Conservation (phyloP, 2,329 filamentous ascomycete species). For the Westerdykella aurantiaca region DNA sequence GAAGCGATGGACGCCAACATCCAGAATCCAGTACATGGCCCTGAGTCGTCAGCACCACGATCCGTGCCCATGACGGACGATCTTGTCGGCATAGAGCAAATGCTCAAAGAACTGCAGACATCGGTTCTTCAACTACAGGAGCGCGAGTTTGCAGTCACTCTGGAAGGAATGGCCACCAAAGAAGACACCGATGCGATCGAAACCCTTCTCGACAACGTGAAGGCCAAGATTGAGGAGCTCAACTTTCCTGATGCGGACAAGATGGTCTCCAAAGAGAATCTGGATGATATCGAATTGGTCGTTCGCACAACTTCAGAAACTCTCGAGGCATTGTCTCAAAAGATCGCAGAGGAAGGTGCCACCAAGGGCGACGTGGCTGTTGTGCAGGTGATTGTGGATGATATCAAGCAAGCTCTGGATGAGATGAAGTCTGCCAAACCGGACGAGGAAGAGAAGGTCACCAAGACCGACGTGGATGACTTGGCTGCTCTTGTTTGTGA, state of each 20-base stretch:
- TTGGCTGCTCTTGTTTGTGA: constrained; percentile 79
- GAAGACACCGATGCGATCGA: constrained; percentile 90
- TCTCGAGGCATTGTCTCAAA: constrained; percentile 59
- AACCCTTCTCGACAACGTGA: constrained; percentile 82
- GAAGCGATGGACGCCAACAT: constrained; percentile 63
- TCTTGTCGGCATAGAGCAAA: constrained; percentile 41
- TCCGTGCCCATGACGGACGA: constrained; percentile 46
- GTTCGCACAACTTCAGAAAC: constrained; percentile 71
- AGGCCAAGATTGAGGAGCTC: constrained; percentile 79
- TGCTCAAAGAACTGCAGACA: constrained; percentile 54
- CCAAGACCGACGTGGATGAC: constrained; percentile 74
- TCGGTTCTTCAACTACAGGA: constrained; percentile 42
- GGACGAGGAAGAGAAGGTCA: constrained; percentile 53
- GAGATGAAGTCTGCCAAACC: constrained; percentile 53
- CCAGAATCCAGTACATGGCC: constrained; percentile 41
- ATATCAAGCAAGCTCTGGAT: constrained; percentile 69
- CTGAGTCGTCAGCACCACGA: constrained; percentile 31
- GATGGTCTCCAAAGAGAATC: constrained; percentile 56
- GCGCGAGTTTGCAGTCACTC: constrained; percentile 16
- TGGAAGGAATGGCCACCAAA: constrained; percentile 58
- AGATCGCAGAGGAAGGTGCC: constrained; percentile 62
- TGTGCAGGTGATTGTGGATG: constrained; percentile 71
- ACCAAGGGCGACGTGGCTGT: constrained; percentile 73
- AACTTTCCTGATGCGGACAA: constrained; percentile 60
- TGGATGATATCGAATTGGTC: constrained; percentile 60